Conservation (phyloP, 73 alveolate genomes). For the Paramecium octaurelia region DNA sequence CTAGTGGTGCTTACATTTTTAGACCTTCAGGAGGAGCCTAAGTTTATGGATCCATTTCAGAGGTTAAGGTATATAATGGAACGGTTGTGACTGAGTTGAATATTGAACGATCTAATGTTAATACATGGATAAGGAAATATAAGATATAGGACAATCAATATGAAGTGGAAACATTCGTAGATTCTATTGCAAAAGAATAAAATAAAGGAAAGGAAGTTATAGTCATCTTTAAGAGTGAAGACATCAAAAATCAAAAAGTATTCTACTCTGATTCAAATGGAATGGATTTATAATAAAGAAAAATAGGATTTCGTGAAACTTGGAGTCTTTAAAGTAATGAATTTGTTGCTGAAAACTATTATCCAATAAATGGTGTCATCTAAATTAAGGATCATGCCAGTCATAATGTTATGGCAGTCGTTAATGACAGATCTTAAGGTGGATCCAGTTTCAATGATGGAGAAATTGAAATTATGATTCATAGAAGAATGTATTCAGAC, state of each 20-base stretch:
- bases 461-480: constrained; percentile 91
- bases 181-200: constrained; percentile 23
- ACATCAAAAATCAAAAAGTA: constrained; percentile 46
- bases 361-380: constrained; percentile 69
- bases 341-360: constrained; percentile 69
- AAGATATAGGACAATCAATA: background rate
- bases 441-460: constrained; percentile 87
- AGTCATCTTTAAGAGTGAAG: background rate
- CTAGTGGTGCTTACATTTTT: constrained; percentile 40
- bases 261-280: constrained; percentile 79
- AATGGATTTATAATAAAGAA: constrained; percentile 69
- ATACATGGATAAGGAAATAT: background rate
- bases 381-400: constrained; percentile 60
- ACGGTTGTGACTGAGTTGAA: background rate
- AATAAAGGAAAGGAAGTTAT: constrained; percentile 46
- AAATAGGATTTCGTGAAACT: constrained; percentile 62
- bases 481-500: constrained; percentile 74
- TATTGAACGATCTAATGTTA: background rate
- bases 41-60: background rate
- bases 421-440: constrained; percentile 90
- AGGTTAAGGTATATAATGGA: background rate
- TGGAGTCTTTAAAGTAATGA: constrained; percentile 62
- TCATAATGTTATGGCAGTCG: constrained; percentile 50
- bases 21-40: background rate
- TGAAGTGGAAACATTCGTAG: constrained; percentile 36